These are phyloP conservation scores for Amorphotheca resinae DNA, from an alignment of 495 filamentous ascomycete species.

Conservation along the genomic window DNA sequence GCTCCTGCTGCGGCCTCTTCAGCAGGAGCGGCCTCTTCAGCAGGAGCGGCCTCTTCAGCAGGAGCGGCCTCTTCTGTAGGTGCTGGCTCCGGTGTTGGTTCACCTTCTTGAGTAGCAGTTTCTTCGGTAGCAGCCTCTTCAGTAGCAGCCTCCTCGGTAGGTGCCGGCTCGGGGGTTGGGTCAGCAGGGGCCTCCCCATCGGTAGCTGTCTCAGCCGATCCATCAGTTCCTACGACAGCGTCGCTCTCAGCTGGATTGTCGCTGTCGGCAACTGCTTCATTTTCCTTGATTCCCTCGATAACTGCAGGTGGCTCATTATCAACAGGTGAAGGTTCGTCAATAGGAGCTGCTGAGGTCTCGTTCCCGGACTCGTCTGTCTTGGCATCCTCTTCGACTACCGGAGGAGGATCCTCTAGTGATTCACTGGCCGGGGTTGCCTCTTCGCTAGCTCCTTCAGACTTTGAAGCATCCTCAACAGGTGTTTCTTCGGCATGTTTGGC, in stretches of 20 bases:
- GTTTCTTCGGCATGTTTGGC: not conserved
- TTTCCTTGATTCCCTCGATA: too few species aligned
- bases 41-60: constrained; percentile 11
- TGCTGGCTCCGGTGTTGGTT: not conserved
- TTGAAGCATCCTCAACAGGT: too few species aligned
- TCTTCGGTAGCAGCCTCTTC: constrained; percentile 8
- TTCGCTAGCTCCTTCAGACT: too few species aligned
- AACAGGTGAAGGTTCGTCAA: too few species aligned
- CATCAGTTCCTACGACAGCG: not conserved
- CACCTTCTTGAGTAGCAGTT: constrained; percentile 1
- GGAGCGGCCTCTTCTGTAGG: not conserved
- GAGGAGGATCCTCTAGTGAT: too few species aligned
- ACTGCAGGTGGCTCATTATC: too few species aligned
- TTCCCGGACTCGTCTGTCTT: not conserved
- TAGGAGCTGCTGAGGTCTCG: too few species aligned
- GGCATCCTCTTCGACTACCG: not conserved
- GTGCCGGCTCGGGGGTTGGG: not conserved
- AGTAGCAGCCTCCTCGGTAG: not conserved
- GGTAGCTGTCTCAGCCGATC: not conserved
- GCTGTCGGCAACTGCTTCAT: too few species aligned
- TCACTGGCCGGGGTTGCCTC: too few species aligned
- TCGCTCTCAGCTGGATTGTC: not conserved
- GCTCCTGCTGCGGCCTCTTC: not conserved
- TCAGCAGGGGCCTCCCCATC: not conserved
- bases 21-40: constrained; percentile 5